Conservation (phyloP, 148 eudicot species). For the Tetragonia tetragonoides region DNA sequence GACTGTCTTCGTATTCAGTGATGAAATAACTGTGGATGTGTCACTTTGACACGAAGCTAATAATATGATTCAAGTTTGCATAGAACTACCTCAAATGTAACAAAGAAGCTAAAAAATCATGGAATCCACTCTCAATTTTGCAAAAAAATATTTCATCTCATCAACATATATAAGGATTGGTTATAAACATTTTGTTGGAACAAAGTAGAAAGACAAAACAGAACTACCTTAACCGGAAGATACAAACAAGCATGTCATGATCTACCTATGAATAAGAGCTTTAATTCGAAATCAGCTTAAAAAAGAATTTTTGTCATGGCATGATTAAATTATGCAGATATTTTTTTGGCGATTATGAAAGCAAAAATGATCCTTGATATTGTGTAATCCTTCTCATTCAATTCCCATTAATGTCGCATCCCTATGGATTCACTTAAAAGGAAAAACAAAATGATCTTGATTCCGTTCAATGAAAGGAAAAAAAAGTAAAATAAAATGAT, state of each 20-base stretch:
- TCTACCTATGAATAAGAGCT: background rate
- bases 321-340: slow-evolving; percentile 9
- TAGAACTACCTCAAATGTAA: too few relatives aligned
- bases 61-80: too few relatives aligned
- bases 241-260: background rate
- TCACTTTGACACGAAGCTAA: too few relatives aligned
- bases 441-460: background rate
- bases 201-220: background rate
- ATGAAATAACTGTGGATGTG: too few relatives aligned
- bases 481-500: too few relatives aligned
- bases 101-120: too few relatives aligned
- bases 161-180: too few relatives aligned
- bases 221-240: background rate
- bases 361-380: slow-evolving; percentile 8
- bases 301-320: slow-evolving; percentile 5
- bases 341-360: background rate
- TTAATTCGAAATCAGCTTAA: background rate
- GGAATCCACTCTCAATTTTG: too few relatives aligned
- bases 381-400: slow-evolving; percentile 13
- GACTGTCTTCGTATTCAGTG: too few relatives aligned
- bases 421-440: background rate
- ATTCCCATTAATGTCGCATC: slow-evolving; percentile 19
- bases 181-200: background rate
- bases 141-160: too few relatives aligned
- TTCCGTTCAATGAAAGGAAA: too few relatives aligned